Evolutionary conservation across 164 flowering plant species (phyloP), one percentile per base, ranked within the genome.

Genomic region (Aristolochia fimbriata): DNA sequence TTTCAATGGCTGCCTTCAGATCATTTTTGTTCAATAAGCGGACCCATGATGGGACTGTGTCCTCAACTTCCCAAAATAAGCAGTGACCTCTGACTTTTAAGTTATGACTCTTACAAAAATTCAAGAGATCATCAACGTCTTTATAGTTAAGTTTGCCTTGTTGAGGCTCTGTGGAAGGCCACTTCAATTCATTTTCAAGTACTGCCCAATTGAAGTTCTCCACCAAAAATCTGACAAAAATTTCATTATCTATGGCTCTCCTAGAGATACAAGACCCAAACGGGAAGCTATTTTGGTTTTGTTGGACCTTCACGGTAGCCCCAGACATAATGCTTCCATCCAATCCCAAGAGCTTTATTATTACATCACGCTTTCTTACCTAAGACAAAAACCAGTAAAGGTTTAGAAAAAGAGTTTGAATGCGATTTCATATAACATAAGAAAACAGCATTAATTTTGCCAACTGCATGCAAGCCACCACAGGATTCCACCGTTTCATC

Each of bases 181-280:
- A 88, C 72, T 90, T 90, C 71, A 93, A 56, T 71, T 93, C 99
- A 58, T 93, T 93, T 25, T 85, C 96, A 64, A 93, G 88, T 57
- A 88, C 96, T 45, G 89, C 82, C 96, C 96, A 90, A 71, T 82
- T 93, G 79, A 93, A 93, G 65, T 88, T 70, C 61, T 85, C 78
- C 13, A 73, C 71, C 55, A 90, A 90, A 78, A 90, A 90, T 45
- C 76, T 64, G 15, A 82, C 85, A 55, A 83, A 86, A 62, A 90
- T 96, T 75, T 90, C 97, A 65, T 88, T 93, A 77, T 93, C 99
- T 19, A 93, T 79, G 75, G 82, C 83, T 57, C 82, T 66, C 62
- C 97, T 66, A 59, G 47, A 82, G 15, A 90, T 70, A 54, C 97
- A 88, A 15, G 97, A 71, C 0, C 99, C 97, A 60, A 93, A 33